Conservation (phyloP, 139 green algal genomes). For the Yamagishiella unicocca region DNA sequence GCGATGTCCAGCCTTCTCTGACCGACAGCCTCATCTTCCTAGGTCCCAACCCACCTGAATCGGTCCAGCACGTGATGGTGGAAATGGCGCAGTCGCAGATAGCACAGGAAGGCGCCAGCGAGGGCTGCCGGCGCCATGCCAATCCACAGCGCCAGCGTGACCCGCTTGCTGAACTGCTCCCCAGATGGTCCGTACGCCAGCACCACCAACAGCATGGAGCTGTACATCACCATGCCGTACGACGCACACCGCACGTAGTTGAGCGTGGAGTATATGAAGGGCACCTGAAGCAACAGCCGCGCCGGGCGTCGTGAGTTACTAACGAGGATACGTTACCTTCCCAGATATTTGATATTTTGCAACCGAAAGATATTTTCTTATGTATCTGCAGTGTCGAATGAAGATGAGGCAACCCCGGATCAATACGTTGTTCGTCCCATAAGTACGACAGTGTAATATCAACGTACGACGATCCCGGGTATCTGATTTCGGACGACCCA, state of each 20-base stretch:
- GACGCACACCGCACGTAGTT: constrained; percentile 26
- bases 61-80: neutral
- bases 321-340: too few species aligned
- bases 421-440: too few species aligned
- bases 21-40: too few species aligned
- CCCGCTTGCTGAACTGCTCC: neutral
- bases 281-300: constrained; percentile 31
- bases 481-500: too few species aligned
- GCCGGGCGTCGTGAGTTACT: too few species aligned
- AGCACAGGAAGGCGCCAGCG: neutral
- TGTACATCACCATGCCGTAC: constrained; percentile 29
- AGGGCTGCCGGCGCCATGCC: neutral
- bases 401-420: too few species aligned
- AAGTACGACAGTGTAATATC: too few species aligned
- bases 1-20: too few species aligned
- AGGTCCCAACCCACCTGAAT: constrained; percentile 26
- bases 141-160: constrained; percentile 19
- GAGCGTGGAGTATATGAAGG: constrained; percentile 5
- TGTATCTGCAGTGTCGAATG: too few species aligned
- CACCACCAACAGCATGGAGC: neutral
- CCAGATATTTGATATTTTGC: too few species aligned
- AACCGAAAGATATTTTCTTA: too few species aligned
- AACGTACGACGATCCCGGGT: too few species aligned
- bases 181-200: neutral
- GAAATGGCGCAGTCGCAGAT: neutral